Evolutionary conservation across 768 basidiomycete genomes (phyloP), one percentile per base, ranked within the genome.

Genomic region (Auricularia sp.): DNA sequence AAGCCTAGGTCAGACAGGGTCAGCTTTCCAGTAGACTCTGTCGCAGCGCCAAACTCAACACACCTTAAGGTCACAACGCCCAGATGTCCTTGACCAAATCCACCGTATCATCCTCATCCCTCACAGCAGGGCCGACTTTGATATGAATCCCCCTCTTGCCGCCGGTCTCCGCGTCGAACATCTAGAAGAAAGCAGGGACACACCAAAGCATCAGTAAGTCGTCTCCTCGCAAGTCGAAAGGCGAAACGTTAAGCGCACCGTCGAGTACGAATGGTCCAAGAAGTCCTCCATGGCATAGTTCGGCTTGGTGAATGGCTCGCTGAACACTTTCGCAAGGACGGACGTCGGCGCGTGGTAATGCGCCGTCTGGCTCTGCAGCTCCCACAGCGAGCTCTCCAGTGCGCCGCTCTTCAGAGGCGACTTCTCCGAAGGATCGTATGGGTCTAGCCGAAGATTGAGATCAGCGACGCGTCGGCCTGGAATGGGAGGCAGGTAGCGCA

Each of bases 211-310:
- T 29, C 29, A 29, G 29, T 2, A 29, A 29, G 29, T 29, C 29
- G 29, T 29, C 29, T 29, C 29, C 29, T 29, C 29, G 29, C 29
- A 29, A 29, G 29, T 2, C 29, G 29, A 29, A 29, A 29, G 29
- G 29, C 29, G 29, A 54, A 35, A 7, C 35, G 44, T 14, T 62
- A 61, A 24, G 74, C 86, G 64, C 69, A 94, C 92, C 68, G 92
- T 92, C 45, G 80, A 82, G 70, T 92, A 94, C 2, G 90, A 90
- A 72, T 98, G 96, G 73, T 98, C 97, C 72, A 98, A 74, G 74
- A 98, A 99, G 73, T 98, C 96, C 69, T 98, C 96, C 85, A 97
- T 84, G 14, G 85, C 79, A 75, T 94, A 98, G 42, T 80, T 81
- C 18, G 88, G 92, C 72, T 96, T 98, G 13, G 93, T 98, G 76